Evolutionary conservation across 2,329 filamentous ascomycete genomes (phyloP), one percentile per base, ranked within the genome.

Genomic region (Chaetomium sp.): DNA sequence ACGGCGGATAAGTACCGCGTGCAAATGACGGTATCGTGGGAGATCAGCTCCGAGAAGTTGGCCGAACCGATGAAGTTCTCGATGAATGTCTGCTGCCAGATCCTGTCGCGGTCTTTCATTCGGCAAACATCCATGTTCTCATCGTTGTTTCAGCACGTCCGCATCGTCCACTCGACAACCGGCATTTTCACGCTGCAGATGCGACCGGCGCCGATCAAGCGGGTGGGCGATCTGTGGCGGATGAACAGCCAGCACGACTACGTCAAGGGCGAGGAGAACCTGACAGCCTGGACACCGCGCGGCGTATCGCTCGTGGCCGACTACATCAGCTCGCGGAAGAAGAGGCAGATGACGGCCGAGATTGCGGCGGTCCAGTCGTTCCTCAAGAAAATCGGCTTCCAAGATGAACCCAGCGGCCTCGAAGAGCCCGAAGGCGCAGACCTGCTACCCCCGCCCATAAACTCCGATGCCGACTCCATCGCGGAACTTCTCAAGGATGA

Each of bases 241-340:
- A 92, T 98, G 87, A 96, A 93, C 76, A 98, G 93, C 19, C 89
- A 92, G 65, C 90, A 96, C 72, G 92, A 96, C 75, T 98, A 97
- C 74, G 91, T 99, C 72, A 97, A 97, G 76, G 95, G 95, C 62
- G 93, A 99, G 77, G 95, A 99, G 76, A 84, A 89, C 57, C 81
- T 99, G 47, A 87, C 83, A 2, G 87, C 88, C 63, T 99, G 95
- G 95, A 87, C 89, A 8, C 94, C 95, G 1, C 86, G 95, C 50
- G 93, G 95, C 42, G 91, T 98, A 2, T 96, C 92, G 0, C 80
- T 99, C 0, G 89, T 99, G n/a, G 87, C 88, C 64, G 95, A 99
- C 76, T 97, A 90, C 72, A 89, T 97, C 62, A 78, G 83, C 12
- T 85, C 90, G 6, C 88, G 88, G 66, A 92, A 91, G 77, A 89